These are phyloP conservation scores for Eucalyptus cloeziana DNA, from an alignment of 345 rosid species.

Conservation along the genomic window DNA sequence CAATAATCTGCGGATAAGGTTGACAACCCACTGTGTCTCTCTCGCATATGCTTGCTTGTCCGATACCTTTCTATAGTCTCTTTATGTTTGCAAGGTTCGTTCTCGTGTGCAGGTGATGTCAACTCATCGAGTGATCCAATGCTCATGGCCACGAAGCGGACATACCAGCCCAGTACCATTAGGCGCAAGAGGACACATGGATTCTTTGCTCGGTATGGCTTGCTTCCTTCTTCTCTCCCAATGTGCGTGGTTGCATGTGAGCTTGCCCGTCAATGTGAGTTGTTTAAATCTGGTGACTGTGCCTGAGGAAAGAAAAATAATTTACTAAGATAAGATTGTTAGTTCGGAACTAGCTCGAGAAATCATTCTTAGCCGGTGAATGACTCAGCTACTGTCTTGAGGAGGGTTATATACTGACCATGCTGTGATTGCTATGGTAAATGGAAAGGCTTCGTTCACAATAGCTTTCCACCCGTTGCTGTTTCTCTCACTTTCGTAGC, in stretches of 20 bases:
- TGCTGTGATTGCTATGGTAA: neutral
- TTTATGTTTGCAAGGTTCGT: neutral
- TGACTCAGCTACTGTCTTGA: neutral
- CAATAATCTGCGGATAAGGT: neutral
- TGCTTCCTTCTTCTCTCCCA: neutral
- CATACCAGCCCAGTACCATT: conserved; percentile 82
- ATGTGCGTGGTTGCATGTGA: neutral
- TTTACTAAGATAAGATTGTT: neutral
- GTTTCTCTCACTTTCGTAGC: neutral
- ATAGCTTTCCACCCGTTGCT: neutral
- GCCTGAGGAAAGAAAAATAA: neutral
- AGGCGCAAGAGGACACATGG: conserved; percentile 89
- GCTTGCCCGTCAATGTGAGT: neutral
- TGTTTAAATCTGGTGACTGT: neutral
- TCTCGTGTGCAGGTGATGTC: conserved; percentile 22
- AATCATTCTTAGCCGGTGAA: neutral
- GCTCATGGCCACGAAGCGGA: conserved; percentile 68
- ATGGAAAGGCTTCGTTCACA: neutral
- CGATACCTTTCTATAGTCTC: neutral
- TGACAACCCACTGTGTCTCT: neutral
- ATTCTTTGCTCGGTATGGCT: conserved; percentile 72
- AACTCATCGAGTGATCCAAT: conserved; percentile 62
- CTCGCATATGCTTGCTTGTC: neutral
- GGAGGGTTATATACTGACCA: neutral
- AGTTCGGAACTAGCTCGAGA: neutral